Percentiles rank a stretch among this genome's conserved stretches.
Conservation (phyloP, 2,329 filamentous ascomycete genomes). For the Cordyceps javanica region DNA sequence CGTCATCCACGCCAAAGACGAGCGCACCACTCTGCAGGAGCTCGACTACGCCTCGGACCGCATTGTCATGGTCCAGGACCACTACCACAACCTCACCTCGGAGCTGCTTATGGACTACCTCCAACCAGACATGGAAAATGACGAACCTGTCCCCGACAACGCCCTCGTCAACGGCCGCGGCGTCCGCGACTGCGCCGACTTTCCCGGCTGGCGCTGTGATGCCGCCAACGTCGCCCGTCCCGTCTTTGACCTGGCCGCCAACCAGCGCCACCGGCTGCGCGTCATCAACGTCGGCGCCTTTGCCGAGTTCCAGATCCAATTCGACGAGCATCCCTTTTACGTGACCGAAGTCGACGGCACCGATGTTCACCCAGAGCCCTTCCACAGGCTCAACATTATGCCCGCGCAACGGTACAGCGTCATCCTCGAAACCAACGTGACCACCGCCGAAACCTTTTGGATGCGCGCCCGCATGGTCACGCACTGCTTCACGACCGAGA, state of each 20-base stretch:
- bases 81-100: slow-evolving; percentile 57
- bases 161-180: slow-evolving; percentile 55
- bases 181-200: slow-evolving; percentile 28
- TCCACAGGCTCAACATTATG: slow-evolving; percentile 57
- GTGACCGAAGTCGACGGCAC: slow-evolving; percentile 68
- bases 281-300: slow-evolving; percentile 67
- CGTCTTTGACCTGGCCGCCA: slow-evolving; percentile 41
- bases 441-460: slow-evolving; percentile 50
- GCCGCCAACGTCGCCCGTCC: slow-evolving; percentile 28
- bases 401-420: slow-evolving; percentile 68
- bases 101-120: slow-evolving; percentile 50
- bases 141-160: slow-evolving; percentile 61
- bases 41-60: slow-evolving; percentile 41
- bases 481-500: slow-evolving; percentile 31
- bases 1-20: slow-evolving; percentile 54
- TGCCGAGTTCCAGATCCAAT: slow-evolving; percentile 64
- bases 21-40: slow-evolving; percentile 21
- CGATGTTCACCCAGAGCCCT: slow-evolving; percentile 52
- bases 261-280: slow-evolving; percentile 57
- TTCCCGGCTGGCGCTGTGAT: slow-evolving; percentile 38
- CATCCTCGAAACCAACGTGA: slow-evolving; percentile 54
- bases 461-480: slow-evolving; percentile 49
- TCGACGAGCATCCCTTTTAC: slow-evolving; percentile 59
- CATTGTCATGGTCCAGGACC: slow-evolving; percentile 63
- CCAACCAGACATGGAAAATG: slow-evolving; percentile 44